Conservation (phyloP, 1,139 yeast species). For the Candida smagusa region DNA sequence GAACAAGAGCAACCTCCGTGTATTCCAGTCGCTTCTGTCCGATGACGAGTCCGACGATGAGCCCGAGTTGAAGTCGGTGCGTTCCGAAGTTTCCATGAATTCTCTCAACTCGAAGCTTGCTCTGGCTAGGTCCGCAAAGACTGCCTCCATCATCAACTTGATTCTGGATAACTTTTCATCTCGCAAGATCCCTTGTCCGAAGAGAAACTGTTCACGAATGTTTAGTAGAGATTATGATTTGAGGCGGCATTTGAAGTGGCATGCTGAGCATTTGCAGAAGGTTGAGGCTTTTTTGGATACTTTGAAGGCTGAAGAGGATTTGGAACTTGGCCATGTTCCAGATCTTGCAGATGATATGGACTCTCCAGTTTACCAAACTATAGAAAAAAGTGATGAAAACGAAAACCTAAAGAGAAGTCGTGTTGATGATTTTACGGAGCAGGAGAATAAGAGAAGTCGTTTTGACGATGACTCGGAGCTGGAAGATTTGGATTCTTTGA, state of each 20-base stretch:
- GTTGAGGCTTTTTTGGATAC: slow-evolving; percentile 32
- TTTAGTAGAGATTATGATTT: slow-evolving; percentile 50
- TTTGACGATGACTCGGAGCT: slow-evolving; percentile 11
- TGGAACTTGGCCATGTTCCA: too few species aligned
- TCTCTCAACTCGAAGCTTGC: slow-evolving; percentile 18
- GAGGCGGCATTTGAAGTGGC: slow-evolving; percentile 55
- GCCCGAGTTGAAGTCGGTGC: slow-evolving; percentile 15
- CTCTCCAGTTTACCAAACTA: neutral
- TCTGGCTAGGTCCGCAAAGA: slow-evolving; percentile 12
- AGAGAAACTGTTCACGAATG: slow-evolving; percentile 42
- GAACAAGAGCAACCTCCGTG: slow-evolving; percentile 5
- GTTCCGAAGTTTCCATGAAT: slow-evolving; percentile 17
- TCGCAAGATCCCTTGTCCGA: slow-evolving; percentile 43
- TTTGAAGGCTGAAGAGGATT: slow-evolving; percentile 14
- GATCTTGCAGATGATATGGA: neutral
- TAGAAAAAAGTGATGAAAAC: slow-evolving; percentile 9
- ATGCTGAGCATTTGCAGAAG: slow-evolving; percentile 34
- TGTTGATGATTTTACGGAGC: slow-evolving; percentile 7
- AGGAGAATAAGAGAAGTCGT: neutral
- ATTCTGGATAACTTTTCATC: slow-evolving; percentile 33
- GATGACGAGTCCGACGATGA: slow-evolving; percentile 14
- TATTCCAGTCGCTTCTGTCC: slow-evolving; percentile 7
- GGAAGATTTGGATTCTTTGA: slow-evolving; percentile 25
- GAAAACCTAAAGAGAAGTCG: neutral
- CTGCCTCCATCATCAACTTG: slow-evolving; percentile 30